These are phyloP conservation scores for Colletotrichum spinosum DNA, from an alignment of 2,329 filamentous ascomycete species.

Conservation along the genomic window DNA sequence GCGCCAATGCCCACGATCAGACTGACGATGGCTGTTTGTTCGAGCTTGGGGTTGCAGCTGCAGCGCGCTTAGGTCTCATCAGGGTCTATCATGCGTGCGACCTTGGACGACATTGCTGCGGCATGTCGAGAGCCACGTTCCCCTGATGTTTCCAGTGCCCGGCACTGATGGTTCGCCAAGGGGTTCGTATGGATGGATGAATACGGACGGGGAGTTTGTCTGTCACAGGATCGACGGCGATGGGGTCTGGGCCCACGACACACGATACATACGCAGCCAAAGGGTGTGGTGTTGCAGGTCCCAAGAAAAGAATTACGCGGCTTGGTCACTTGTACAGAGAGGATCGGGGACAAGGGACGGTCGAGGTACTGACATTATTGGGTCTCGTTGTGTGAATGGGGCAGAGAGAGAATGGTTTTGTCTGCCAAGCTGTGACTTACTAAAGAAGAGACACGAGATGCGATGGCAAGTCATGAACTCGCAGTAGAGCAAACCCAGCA, in stretches of 20 bases:
- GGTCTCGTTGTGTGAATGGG: too few species aligned
- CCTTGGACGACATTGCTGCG: constrained; percentile 4
- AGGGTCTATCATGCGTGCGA: constrained; percentile 14
- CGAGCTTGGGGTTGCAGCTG: constrained; percentile 19
- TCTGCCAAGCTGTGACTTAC: too few species aligned
- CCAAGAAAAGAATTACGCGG: constrained; percentile 17
- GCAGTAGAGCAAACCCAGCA: too few species aligned
- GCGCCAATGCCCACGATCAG: constrained; percentile 28
- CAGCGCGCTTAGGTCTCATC: constrained; percentile 14
- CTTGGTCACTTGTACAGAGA: constrained; percentile 1
- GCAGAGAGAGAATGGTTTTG: too few species aligned
- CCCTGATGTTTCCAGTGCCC: too few species aligned
- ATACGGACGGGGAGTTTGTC: not conserved
- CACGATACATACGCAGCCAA: constrained; percentile 24
- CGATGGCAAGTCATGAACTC: too few species aligned
- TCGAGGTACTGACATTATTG: too few species aligned
- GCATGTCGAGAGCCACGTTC: not conserved
- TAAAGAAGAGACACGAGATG: too few species aligned
- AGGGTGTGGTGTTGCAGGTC: not conserved
- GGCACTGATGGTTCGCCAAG: too few species aligned
- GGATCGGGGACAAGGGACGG: too few species aligned
- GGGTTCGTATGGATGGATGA: too few species aligned
- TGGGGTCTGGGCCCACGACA: constrained; percentile 31
- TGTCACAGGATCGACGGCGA: constrained; percentile 17
- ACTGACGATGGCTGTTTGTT: constrained; percentile 12